Conservation (phyloP, 139 green algal genomes). For the Tetraselmis striata region DNA sequence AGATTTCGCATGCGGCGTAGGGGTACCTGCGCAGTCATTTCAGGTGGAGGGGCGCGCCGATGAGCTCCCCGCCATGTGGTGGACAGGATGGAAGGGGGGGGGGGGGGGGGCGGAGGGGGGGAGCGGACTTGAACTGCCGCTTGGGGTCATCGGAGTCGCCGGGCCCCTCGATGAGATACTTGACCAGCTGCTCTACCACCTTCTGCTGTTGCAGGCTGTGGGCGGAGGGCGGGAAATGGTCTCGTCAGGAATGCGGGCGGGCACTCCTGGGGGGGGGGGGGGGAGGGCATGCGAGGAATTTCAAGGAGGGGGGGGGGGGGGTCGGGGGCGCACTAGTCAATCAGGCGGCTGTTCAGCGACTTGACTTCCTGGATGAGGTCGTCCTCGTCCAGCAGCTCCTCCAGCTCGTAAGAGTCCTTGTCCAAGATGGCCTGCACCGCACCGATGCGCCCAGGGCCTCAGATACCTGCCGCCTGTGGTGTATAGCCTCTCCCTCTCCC, state of each 20-base stretch:
- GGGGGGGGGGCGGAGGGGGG: too few species aligned
- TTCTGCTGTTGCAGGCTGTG: slow-evolving; percentile 58
- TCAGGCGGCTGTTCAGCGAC: slow-evolving; percentile 74
- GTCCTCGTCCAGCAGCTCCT: slow-evolving; percentile 91
- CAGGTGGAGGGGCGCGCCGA: too few species aligned
- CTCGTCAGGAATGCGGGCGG: too few species aligned
- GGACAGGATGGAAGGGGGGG: too few species aligned
- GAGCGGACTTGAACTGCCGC: slow-evolving; percentile 74
- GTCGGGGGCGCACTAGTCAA: slow-evolving; percentile 63
- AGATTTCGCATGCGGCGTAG: slow-evolving; percentile 93
- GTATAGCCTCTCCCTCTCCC: too few species aligned
- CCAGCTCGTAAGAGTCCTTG: slow-evolving; percentile 78
- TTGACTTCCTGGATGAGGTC: slow-evolving; percentile 86
- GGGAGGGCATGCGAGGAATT: too few species aligned
- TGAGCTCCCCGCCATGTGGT: too few species aligned
- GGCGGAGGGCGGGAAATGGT: too few species aligned
- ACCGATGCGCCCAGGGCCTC: too few species aligned
- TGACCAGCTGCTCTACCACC: slow-evolving; percentile 71
- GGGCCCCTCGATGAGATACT: slow-evolving; percentile 58
- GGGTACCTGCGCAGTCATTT: slow-evolving; percentile 85
- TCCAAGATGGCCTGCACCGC: slow-evolving; percentile 87
- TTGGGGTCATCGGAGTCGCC: slow-evolving; percentile 59
- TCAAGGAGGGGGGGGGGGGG: too few species aligned
- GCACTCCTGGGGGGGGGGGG: too few species aligned
- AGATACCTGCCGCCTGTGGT: too few species aligned